A percentile compares a stretch with the other conserved stretches of the same genome.
Conservation (phyloP, 108 stramenopile species). For the Skeletonema potamos region DNA sequence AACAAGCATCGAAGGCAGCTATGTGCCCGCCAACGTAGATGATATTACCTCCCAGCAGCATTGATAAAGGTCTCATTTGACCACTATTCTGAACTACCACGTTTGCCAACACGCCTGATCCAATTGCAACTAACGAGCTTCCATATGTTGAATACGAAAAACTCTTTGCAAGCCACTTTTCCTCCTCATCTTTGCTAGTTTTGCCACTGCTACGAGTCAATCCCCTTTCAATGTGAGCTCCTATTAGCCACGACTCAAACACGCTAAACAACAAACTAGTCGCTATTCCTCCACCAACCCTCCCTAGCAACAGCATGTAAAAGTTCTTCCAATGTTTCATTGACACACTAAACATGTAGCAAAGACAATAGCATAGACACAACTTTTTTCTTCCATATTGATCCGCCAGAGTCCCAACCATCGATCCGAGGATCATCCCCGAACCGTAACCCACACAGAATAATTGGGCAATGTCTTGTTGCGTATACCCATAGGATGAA, state of each 20-base stretch:
- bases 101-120: slow-evolving; percentile 87
- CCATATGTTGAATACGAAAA: slow-evolving; percentile 88
- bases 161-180: slow-evolving; percentile 69
- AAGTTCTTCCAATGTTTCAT: slow-evolving; percentile 46
- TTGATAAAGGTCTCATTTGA: slow-evolving; percentile 16
- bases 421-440: slow-evolving; percentile 67
- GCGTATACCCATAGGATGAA: slow-evolving; percentile 80
- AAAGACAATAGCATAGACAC: slow-evolving; percentile 56
- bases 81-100: slow-evolving; percentile 47
- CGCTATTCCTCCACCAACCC: slow-evolving; percentile 60
- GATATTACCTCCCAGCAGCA: slow-evolving; percentile 11
- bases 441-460: slow-evolving; percentile 88
- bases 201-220: neutral
- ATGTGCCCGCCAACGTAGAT: slow-evolving; percentile 83
- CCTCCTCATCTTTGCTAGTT: slow-evolving; percentile 10
- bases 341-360: slow-evolving; percentile 46
- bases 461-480: slow-evolving; percentile 83
- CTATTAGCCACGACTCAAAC: slow-evolving; percentile 70
- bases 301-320: slow-evolving; percentile 45
- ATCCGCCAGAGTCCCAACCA: slow-evolving; percentile 70
- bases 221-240: slow-evolving; percentile 40
- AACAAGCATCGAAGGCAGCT: slow-evolving; percentile 92
- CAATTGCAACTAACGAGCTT: slow-evolving; percentile 90
- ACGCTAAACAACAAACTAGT: slow-evolving; percentile 55
- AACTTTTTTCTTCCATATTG: slow-evolving; percentile 49